Evolutionary conservation across 2,329 filamentous ascomycete species (phyloP).

Genomic region (Cladosporium cucumerinum): DNA sequence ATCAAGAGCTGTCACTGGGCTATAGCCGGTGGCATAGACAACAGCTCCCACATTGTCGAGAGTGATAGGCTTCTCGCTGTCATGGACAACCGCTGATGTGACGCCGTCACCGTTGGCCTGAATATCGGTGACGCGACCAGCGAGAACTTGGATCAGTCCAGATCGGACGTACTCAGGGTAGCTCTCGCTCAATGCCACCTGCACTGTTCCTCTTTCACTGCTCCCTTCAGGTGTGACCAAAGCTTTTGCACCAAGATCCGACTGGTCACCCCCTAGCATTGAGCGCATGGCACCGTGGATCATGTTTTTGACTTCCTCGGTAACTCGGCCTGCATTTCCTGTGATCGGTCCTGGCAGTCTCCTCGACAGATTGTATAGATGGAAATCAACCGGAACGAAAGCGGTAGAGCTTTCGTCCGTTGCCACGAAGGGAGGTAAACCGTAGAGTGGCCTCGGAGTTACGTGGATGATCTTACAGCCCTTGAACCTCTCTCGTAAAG

Average conservation of each 20-base stretch:
- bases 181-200: constrained; percentile 66
- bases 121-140: constrained; percentile 34
- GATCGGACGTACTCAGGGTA: constrained; percentile 73
- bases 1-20: constrained; percentile 59
- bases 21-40: constrained; percentile 73
- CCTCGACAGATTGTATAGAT: constrained; percentile 66
- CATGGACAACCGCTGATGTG: constrained; percentile 9
- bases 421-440: constrained; percentile 56
- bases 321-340: constrained; percentile 64
- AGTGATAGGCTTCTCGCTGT: constrained; percentile 33
- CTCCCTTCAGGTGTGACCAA: constrained; percentile 21
- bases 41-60: constrained; percentile 59
- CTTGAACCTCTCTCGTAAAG: constrained; percentile 26
- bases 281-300: constrained; percentile 27
- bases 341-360: constrained; percentile 56
- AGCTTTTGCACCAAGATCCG: constrained; percentile 31
- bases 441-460: constrained; percentile 67
- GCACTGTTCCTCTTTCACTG: constrained; percentile 43
- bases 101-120: not conserved
- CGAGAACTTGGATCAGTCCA: constrained; percentile 44
- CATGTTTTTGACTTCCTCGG: constrained; percentile 45
- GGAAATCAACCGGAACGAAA: constrained; percentile 71
- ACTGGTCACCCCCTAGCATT: constrained; percentile 47
- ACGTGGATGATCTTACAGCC: constrained; percentile 64
- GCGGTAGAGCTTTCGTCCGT: constrained; percentile 38